A percentile compares a stretch with the other conserved stretches of the same genome.
Evolutionary conservation across 306 rosid species (phyloP).

Genomic region (Trifolium fragiferum): DNA sequence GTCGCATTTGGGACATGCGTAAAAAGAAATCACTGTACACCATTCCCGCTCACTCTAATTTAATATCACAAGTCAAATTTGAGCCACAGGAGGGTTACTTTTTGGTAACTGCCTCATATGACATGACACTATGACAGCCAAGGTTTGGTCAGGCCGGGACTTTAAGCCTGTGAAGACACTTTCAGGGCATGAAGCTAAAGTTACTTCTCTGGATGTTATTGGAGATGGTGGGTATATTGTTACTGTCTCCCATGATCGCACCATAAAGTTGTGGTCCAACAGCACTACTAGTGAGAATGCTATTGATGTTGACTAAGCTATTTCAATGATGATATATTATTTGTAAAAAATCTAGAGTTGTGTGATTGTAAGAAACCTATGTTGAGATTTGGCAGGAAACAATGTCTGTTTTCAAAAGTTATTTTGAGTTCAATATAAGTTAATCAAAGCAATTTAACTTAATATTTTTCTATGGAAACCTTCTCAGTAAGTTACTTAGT

Average conservation of each 20-base stretch:
- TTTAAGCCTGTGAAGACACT: conserved; percentile 89
- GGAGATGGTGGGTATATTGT: conserved; percentile 78
- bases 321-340: conserved; percentile 18
- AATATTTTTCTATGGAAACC: too few relatives aligned
- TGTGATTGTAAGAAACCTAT: too few relatives aligned
- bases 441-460: too few relatives aligned
- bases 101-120: conserved; percentile 88
- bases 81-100: conserved; percentile 98
- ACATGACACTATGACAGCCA: conserved; percentile 94
- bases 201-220: conserved; percentile 76
- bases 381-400: too few relatives aligned
- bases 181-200: conserved; percentile 91
- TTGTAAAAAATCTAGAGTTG: conserved; percentile 3
- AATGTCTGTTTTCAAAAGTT: too few relatives aligned
- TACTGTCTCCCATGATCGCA: conserved; percentile 82
- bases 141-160: conserved; percentile 98
- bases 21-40: too few relatives aligned
- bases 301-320: too few relatives aligned
- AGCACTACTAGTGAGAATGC: conserved; percentile 48
- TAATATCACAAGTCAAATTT: too few relatives aligned
- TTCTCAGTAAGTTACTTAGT: too few relatives aligned
- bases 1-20: too few relatives aligned
- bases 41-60: too few relatives aligned
- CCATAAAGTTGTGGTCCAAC: conserved; percentile 83
- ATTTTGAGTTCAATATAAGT: too few relatives aligned